Conservation (phyloP, 345 rosid species). For the Excoecaria agallocha region DNA sequence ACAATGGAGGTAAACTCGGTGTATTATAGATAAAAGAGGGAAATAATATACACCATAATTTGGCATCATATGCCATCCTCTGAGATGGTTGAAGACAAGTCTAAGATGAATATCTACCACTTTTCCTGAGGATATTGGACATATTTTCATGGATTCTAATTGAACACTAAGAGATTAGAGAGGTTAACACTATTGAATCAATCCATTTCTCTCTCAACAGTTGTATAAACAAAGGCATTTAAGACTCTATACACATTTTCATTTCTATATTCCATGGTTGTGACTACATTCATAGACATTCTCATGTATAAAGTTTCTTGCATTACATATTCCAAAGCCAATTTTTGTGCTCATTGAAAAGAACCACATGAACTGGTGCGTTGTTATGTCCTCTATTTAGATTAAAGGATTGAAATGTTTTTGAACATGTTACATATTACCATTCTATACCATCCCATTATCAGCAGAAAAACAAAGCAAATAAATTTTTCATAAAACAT, state of each 20-base stretch:
- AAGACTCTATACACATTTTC: not conserved
- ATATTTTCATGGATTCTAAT: too few relatives aligned
- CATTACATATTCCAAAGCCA: too few relatives aligned
- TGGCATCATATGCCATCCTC: slow-evolving; percentile 25
- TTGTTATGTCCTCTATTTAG: not conserved
- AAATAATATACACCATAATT: slow-evolving; percentile 17
- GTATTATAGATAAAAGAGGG: slow-evolving; percentile 7
- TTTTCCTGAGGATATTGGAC: too few relatives aligned
- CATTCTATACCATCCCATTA: not conserved
- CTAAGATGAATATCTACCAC: too few relatives aligned
- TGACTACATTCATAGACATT: too few relatives aligned
- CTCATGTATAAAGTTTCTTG: too few relatives aligned
- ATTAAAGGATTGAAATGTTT: not conserved
- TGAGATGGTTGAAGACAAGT: slow-evolving; percentile 6
- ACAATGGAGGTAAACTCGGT: slow-evolving; percentile 6
- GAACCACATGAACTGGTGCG: not conserved
- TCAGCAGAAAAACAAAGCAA: not conserved
- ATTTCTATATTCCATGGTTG: too few relatives aligned
- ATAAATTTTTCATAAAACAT: not conserved
- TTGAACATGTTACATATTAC: not conserved
- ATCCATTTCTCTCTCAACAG: too few relatives aligned
- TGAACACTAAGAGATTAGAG: too few relatives aligned
- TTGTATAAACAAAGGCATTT: too few relatives aligned
- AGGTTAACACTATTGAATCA: too few relatives aligned
- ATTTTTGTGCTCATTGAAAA: not conserved